Base-by-base conservation (phyloP, 1,139 yeast species). In the Suhomyces terraborum region DNA sequence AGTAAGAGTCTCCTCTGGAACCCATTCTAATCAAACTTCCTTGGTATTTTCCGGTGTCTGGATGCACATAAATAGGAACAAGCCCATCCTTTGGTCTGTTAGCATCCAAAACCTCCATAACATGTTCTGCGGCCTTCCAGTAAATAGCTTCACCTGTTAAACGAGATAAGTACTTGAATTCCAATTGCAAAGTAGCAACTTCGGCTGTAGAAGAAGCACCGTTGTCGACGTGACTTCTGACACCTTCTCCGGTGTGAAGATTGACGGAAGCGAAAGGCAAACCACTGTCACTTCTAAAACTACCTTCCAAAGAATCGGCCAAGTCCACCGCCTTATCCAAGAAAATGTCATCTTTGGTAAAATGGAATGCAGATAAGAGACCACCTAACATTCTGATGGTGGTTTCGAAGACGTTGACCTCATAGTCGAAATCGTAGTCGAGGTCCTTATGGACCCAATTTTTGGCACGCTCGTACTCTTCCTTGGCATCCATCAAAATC, bases 331-430 rank as follows among this genome's bases (percentile, higher is more conserved):
- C 96, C 55, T 84, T 84, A 51, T 84, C 85, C 43, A 89, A 70
- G 55, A 82, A 89, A 42, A 86, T 48, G 39, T 82, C 83, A 51
- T 86, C 93, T 3, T 75, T 67, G 2, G 93, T 75, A 28, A 89
- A 66, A 53, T 87, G 83, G 59, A 80, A 81, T 0, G 96, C 95
- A 1, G 96, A 84, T 40, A 91, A 67, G 17, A 91, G 70, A 0
- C 98, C 98, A 31, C 98, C 98, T 36, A 91, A 69, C 95, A 89
- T 88, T 55, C 97, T 75, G 51, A 88, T 91, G 4, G 98, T 88
- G 9, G 97, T 88, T 60, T 91, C 98, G 62, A 91, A 91, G 4
- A 88, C 84, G 58, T 84, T 88, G 35, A 89, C 95, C 27, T 79
- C 77, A 53, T 81, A 78, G 58, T 88, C 87, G 54, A 87, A 79